Conservation (phyloP, 1,139 yeast species). For the Geotrichum europaeum region DNA sequence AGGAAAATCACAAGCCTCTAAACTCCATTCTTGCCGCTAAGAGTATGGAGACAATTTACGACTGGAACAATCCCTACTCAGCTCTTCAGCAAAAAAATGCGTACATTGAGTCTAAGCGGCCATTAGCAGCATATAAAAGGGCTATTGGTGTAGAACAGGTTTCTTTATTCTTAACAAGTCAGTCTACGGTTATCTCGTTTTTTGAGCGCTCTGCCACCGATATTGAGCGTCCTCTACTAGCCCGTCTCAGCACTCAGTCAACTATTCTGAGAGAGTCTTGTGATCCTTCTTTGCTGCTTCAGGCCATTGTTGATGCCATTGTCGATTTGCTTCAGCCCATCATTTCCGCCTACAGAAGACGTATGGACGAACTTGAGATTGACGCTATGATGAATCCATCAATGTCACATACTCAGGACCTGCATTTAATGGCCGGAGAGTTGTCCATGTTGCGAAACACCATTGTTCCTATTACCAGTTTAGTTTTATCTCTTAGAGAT, state of each 20-base stretch:
- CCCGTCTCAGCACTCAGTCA: conserved; percentile 41
- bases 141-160: conserved; percentile 53
- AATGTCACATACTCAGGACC: conserved; percentile 44
- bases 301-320: conserved; percentile 48
- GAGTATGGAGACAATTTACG: conserved; percentile 32
- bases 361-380: conserved; percentile 44
- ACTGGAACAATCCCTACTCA: conserved; percentile 36
- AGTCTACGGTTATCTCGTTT: conserved; percentile 45
- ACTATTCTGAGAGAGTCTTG: conserved; percentile 45
- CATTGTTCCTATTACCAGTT: conserved; percentile 42
- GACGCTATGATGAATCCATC: conserved; percentile 46
- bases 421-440: conserved; percentile 49
- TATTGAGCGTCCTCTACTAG: conserved; percentile 44
- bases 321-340: conserved; percentile 57
- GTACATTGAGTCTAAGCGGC: conserved; percentile 42
- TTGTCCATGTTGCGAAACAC: conserved; percentile 42
- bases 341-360: conserved; percentile 48
- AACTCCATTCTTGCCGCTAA: conserved; percentile 1
- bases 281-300: conserved; percentile 46
- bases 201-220: conserved; percentile 50
- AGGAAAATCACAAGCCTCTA: conserved; percentile 7
- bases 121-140: conserved; percentile 40
- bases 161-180: conserved; percentile 42
- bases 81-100: conserved; percentile 21
- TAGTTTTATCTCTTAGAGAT: conserved; percentile 42